phyloP scores from a whole-genome alignment of 768 basidiomycete species.

The Tylopilus plumbeoviolaceoides region DNA sequence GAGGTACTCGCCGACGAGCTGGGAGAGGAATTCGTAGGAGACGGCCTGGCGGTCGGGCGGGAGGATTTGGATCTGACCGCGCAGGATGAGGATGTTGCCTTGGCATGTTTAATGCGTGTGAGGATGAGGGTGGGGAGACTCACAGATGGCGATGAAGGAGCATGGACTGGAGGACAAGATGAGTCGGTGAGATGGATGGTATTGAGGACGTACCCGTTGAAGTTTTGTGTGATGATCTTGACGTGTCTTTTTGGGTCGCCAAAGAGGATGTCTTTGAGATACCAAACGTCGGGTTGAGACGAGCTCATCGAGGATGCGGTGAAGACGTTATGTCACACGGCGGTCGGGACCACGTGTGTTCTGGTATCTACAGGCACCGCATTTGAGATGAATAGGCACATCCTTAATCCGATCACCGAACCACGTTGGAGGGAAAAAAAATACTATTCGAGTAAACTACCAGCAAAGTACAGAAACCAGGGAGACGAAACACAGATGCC shows the following conservation, averaged over 20 bases:
- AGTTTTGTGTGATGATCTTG: constrained; percentile 79
- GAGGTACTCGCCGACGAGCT: constrained; percentile 80
- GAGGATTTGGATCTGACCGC: constrained; percentile 73
- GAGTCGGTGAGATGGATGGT: not conserved
- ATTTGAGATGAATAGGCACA: not conserved
- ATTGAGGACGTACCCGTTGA: constrained; percentile 56
- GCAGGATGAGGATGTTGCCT: constrained; percentile 88
- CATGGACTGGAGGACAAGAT: constrained; percentile 56
- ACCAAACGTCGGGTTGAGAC: constrained; percentile 60
- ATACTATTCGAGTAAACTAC: not conserved
- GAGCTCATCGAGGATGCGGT: constrained; percentile 4
- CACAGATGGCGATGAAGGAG: constrained; percentile 88
- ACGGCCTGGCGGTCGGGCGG: constrained; percentile 64
- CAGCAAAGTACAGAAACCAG: not conserved
- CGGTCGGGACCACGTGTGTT: too few species aligned
- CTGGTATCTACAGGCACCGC: not conserved
- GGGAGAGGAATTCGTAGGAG: constrained; percentile 81
- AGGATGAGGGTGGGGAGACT: not conserved
- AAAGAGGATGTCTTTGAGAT: constrained; percentile 66
- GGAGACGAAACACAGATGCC: not conserved
- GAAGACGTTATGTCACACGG: not conserved
- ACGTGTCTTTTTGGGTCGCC: constrained; percentile 31
- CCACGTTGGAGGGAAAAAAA: not conserved
- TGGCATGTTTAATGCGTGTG: not conserved
- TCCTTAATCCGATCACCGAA: too few species aligned